Percentiles rank a stretch among this genome's conserved stretches.
These are phyloP conservation scores for Malus hybrid DNA, from an alignment of 331 rosid species.

Conservation along the genomic window DNA sequence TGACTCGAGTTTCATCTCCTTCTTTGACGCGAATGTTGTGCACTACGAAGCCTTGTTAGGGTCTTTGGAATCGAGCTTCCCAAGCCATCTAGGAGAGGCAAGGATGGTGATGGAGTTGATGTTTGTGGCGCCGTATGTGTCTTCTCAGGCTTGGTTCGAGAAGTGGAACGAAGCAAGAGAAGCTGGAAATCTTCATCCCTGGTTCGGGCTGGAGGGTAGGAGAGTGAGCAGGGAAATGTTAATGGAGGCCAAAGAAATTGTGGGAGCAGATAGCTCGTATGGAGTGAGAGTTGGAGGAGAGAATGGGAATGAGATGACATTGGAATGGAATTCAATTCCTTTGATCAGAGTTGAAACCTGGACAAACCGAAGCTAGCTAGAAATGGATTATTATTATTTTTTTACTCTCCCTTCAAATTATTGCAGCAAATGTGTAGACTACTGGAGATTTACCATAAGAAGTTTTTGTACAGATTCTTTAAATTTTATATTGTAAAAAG, in stretches of 20 bases:
- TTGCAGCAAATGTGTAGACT: neutral
- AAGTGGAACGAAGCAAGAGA: conserved; percentile 38
- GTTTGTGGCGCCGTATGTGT: conserved; percentile 45
- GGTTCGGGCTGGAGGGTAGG: conserved; percentile 22
- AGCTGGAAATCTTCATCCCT: neutral
- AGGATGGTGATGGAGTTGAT: conserved; percentile 36
- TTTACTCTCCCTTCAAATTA: neutral
- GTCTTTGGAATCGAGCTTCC: conserved; percentile 35
- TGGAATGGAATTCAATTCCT: conserved; percentile 40
- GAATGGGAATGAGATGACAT: conserved; percentile 32
- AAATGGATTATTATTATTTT: neutral
- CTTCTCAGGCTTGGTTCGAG: conserved; percentile 34
- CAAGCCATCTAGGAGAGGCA: conserved; percentile 35
- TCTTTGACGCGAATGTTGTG: conserved; percentile 36
- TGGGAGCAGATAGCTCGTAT: conserved; percentile 34
- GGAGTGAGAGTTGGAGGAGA: conserved; percentile 30
- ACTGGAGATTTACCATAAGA: neutral
- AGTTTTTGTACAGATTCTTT: neutral
- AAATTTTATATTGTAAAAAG: neutral
- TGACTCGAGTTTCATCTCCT: conserved; percentile 27
- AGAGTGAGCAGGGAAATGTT: conserved; percentile 31
- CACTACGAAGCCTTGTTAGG: conserved; percentile 50
- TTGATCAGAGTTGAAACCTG: conserved; percentile 45
- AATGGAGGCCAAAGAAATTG: conserved; percentile 38
- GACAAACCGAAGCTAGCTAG: conserved; percentile 25